Base-by-base conservation (phyloP, 768 basidiomycete genomes). In the Trametes maxima region DNA sequence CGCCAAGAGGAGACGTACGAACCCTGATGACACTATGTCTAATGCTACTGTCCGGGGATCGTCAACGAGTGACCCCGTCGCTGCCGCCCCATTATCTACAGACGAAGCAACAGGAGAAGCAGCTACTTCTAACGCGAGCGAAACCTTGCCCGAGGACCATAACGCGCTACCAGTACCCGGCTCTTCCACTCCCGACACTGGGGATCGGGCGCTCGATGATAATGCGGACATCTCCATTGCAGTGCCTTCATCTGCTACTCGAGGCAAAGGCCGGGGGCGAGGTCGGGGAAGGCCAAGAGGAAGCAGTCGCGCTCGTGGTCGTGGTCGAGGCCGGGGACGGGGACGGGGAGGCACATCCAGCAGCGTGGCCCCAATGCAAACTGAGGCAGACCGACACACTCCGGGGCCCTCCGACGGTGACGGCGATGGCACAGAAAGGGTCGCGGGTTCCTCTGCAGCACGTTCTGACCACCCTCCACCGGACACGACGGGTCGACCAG, bases 1-100 rank as follows among this genome's bases (percentile, higher is more conserved):
- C 1, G 37, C 33, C 47, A 61, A 61, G 35, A 24, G 48, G 7
- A 54, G 53, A 28, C 53, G 60, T 3, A 46, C 44, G 5, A 24
- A 24, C 17, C 24, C 28, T 33, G 28, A 33, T 33, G 42, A 11
- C 7, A 28, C 46, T 25, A 12, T 4, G 28, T 33, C 8, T 8
- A 33, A 33, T 8, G 28, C 28, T 33, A 33, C 28, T 33, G 28
- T 33, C 8, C 28, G 3, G 8, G 8, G 28, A 8, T 8, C 3
- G 28, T 33, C 8, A 8, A 33, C 28, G 28, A 8, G 8, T 33
- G n/a, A 7, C 8, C 37, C 37, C 37, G 37, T 14, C 37, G 37
- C 37, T 7, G 37, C 7, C 7, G 39, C 39, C 12, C 3, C 39
- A 4, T 13, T 13, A 13, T n/a, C 39, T 40, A 13, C 39, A 4